These are phyloP conservation scores for Carpinus fangiana DNA, from an alignment of 306 rosid genomes.

Conservation along the genomic window DNA sequence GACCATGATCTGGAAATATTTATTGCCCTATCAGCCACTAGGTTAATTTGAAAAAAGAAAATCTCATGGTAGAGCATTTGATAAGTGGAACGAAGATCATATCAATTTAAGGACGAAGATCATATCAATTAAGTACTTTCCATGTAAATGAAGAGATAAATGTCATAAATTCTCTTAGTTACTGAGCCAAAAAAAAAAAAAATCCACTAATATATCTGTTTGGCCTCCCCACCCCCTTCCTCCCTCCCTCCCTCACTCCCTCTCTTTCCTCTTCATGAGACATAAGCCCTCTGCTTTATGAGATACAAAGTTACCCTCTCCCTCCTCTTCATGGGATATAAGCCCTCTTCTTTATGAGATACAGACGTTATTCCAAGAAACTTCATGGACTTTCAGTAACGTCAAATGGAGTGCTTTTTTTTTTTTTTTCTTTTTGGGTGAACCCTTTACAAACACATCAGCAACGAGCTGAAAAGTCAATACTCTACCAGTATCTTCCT, in stretches of 20 bases:
- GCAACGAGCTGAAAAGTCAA: too few relatives aligned
- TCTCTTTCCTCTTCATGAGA: not conserved
- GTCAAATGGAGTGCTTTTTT: not conserved
- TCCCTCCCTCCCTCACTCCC: not conserved
- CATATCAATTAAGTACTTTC: not conserved
- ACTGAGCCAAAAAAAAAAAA: not conserved
- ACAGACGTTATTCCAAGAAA: not conserved
- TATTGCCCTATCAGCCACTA: not conserved
- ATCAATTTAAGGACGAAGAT: not conserved
- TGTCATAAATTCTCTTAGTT: not conserved
- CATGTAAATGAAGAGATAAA: not conserved
- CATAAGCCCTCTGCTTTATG: not conserved
- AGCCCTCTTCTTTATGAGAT: not conserved
- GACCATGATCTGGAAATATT: not conserved
- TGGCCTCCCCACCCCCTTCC: not conserved
- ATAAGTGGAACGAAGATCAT: not conserved
- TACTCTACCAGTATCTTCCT: too few relatives aligned
- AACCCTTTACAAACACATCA: too few relatives aligned
- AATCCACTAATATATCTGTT: not conserved
- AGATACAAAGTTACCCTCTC: not conserved
- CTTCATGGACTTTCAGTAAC: not conserved
- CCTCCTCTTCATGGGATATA: not conserved
- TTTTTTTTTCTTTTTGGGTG: too few relatives aligned
- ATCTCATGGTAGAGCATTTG: not conserved
- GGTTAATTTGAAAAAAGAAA: not conserved